Evolutionary conservation across 768 basidiomycete species (phyloP), one percentile per base, ranked within the genome.

Genomic region (Dentipellis sp.): DNA sequence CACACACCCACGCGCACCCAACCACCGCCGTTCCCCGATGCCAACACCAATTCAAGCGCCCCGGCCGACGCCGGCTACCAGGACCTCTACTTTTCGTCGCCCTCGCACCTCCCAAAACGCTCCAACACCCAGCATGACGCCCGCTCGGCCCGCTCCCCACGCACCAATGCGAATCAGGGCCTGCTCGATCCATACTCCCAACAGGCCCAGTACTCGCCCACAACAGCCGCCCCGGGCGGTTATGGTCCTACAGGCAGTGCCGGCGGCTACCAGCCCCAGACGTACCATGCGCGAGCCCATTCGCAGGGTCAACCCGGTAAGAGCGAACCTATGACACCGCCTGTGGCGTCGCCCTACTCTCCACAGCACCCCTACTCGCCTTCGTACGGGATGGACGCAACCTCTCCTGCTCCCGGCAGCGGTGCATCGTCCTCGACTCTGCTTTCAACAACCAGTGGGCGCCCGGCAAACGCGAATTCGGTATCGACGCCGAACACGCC

Each of bases 401-500:
- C 81, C 34, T 84, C 81, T 63, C 83, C 86, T 16, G 79, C 81
- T 57, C 84, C 81, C 23, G 42, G 17, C 22, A 14, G 19, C 69
- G 47, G 65, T 71, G 40, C 70, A 10, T 34, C 68, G 29, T 78
- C 76, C 66, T 74, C 69, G 56, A 80, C 78, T 61, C 64, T 77
- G 10, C 82, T 80, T 68, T 73, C 83, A 46, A 71, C 71, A 39
- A 70, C 79, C 19, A 78, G 78, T 59, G 64, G 71, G 47, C 71
- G 79, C 47, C 64, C 71, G 53, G 78, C 81, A 63, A 78, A 29
- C 29, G 29, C 78, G 61, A 72, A 73, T n/a, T 82, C 86, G 7
- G 63, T 76, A 42, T 89, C 88, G 1, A 82, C 78, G 35, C 88
- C 89, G 16, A 74, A 80, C 40, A 90, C 87, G 0, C 89, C 88